phyloP scores from a whole-genome alignment of 345 rosid genomes.

The Adansonia digitata region DNA sequence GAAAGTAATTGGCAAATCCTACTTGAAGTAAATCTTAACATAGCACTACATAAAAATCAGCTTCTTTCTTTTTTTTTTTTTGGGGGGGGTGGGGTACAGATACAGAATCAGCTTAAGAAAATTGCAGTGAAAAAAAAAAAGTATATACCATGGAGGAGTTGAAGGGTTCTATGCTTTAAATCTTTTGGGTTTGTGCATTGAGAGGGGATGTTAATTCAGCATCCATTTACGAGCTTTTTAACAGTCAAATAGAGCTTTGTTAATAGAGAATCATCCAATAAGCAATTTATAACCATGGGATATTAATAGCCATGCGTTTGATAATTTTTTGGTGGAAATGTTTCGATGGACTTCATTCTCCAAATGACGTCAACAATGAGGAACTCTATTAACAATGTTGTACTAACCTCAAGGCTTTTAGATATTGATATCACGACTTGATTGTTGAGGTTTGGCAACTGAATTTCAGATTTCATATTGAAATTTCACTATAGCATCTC shows the following conservation, averaged over 20 bases:
- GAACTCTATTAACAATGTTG: background rate
- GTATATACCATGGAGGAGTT: background rate
- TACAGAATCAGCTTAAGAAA: background rate
- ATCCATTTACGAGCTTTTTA: background rate
- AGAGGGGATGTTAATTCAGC: background rate
- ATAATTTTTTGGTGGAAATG: background rate
- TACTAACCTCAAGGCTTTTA: background rate
- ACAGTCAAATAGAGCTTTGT: background rate
- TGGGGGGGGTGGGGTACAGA: too few relatives aligned
- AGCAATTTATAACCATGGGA: background rate
- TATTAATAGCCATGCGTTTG: background rate
- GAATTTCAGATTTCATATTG: background rate
- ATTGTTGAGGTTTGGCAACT: background rate
- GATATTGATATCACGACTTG: background rate
- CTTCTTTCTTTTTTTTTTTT: background rate
- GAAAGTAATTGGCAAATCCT: background rate
- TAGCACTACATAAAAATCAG: background rate
- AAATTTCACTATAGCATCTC: background rate
- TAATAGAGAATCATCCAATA: background rate
- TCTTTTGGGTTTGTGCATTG: background rate
- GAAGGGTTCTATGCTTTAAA: background rate
- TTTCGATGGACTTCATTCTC: background rate
- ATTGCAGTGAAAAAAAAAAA: background rate
- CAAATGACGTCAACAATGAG: background rate
- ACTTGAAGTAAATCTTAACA: background rate